Conservation (phyloP, 75 land plant genomes). For the Sequoiadendron giganteum region DNA sequence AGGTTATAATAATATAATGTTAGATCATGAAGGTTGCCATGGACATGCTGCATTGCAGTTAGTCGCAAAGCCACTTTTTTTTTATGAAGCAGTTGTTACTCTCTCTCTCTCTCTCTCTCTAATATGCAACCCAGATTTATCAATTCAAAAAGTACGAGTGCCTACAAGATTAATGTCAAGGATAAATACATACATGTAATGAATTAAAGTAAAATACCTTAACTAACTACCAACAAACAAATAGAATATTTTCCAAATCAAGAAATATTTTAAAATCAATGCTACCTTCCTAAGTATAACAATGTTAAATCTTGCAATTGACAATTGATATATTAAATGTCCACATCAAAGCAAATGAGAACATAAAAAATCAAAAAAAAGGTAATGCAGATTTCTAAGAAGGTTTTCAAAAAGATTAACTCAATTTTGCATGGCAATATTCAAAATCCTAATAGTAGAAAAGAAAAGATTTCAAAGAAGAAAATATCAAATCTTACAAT, state of each 20-base stretch:
- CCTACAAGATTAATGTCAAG: background rate
- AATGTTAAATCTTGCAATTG: background rate
- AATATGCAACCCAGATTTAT: background rate
- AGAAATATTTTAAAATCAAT: too few relatives aligned
- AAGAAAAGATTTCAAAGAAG: background rate
- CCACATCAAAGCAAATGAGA: background rate
- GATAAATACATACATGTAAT: background rate
- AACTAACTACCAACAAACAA: background rate
- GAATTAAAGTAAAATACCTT: background rate
- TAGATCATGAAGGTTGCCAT: background rate
- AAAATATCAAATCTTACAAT: slow-evolving; percentile 23
- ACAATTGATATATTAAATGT: background rate
- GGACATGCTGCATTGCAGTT: background rate
- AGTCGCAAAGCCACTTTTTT: background rate
- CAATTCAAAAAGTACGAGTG: background rate
- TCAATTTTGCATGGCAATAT: background rate
- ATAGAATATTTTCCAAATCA: background rate
- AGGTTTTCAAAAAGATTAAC: background rate
- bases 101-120: background rate
- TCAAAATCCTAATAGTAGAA: background rate
- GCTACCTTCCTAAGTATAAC: background rate
- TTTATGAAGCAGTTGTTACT: background rate
- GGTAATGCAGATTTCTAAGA: background rate
- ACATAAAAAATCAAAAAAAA: background rate
- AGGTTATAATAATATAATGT: background rate